These are phyloP conservation scores for Ascochyta fabae DNA, from an alignment of 2,329 filamentous ascomycete genomes.

Conservation along the genomic window DNA sequence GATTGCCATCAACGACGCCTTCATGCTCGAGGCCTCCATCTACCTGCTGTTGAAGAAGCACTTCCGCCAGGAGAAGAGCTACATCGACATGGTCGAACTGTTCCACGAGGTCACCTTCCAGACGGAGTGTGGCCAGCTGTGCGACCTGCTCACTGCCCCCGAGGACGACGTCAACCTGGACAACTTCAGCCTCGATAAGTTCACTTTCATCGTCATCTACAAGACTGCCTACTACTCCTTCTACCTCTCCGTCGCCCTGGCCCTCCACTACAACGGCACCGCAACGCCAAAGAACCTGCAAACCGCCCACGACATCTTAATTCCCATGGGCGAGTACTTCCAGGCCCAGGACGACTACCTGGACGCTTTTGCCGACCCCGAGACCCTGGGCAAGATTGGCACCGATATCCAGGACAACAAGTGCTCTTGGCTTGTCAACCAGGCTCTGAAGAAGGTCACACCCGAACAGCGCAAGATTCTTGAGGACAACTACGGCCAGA, in stretches of 20 bases:
- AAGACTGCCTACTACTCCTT: conserved; percentile 99
- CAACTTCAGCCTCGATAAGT: conserved; percentile 96
- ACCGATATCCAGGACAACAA: conserved; percentile 99
- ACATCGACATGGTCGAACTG: conserved; percentile 90
- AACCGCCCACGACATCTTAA: conserved; percentile 87
- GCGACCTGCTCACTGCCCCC: conserved; percentile 92
- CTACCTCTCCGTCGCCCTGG: conserved; percentile 94
- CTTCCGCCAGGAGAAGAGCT: conserved; percentile 85
- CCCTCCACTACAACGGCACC: conserved; percentile 82
- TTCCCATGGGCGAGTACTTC: conserved; percentile 98
- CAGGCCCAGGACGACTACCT: conserved; percentile 99
- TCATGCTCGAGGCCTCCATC: conserved; percentile 91
- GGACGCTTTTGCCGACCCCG: conserved; percentile 93
- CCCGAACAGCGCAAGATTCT: conserved; percentile 87
- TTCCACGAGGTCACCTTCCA: conserved; percentile 95
- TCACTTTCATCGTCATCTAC: conserved; percentile 98
- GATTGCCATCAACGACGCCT: conserved; percentile 97
- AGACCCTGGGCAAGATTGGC: conserved; percentile 96
- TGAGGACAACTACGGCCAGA: conserved; percentile 92
- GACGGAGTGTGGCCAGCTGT: conserved; percentile 93
- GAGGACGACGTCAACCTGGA: conserved; percentile 91
- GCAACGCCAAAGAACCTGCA: conserved; percentile 89
- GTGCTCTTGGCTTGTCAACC: conserved; percentile 98
- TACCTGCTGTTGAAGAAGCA: conserved; percentile 92
- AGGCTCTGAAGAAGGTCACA: conserved; percentile 80